phyloP scores from a whole-genome alignment of 2,329 filamentous ascomycete species.

The Lachnellula subtilissima region DNA sequence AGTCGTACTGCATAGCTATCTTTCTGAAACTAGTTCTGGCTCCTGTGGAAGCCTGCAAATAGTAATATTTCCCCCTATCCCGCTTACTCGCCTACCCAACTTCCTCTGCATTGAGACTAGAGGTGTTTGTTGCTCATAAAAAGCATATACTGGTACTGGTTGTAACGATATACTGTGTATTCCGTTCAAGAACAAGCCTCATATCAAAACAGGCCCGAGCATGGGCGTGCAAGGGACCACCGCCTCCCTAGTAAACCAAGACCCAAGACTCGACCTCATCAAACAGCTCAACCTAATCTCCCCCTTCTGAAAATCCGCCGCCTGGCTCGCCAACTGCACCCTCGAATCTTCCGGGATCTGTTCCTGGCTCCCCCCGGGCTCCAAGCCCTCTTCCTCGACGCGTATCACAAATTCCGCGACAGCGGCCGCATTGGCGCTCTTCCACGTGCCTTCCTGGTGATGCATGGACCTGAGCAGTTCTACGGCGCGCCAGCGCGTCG shows the following conservation, averaged over 20 bases:
- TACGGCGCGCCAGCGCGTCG: conserved; percentile 7
- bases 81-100: too few relatives aligned
- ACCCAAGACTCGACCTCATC: neutral
- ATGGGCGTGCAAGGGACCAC: neutral
- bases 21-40: too few relatives aligned
- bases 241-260: conserved; percentile 2
- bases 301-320: neutral
- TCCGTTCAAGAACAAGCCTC: too few relatives aligned
- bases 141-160: too few relatives aligned
- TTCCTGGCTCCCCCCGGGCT: neutral
- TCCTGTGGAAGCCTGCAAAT: too few relatives aligned
- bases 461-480: conserved; percentile 42
- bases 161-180: too few relatives aligned
- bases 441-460: conserved; percentile 64
- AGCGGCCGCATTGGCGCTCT: conserved; percentile 27
- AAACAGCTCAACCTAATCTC: conserved; percentile 6
- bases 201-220: too few relatives aligned
- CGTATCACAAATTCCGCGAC: conserved; percentile 10
- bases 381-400: conserved; percentile 11
- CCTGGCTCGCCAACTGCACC: conserved; percentile 1
- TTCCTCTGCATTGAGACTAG: too few relatives aligned
- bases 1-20: too few relatives aligned
- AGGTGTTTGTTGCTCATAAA: too few relatives aligned
- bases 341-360: conserved; percentile 2
- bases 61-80: too few relatives aligned